phyloP scores from a whole-genome alignment of 2,329 filamentous ascomycete genomes.

The Zelopaecilomyces penicillatus region DNA sequence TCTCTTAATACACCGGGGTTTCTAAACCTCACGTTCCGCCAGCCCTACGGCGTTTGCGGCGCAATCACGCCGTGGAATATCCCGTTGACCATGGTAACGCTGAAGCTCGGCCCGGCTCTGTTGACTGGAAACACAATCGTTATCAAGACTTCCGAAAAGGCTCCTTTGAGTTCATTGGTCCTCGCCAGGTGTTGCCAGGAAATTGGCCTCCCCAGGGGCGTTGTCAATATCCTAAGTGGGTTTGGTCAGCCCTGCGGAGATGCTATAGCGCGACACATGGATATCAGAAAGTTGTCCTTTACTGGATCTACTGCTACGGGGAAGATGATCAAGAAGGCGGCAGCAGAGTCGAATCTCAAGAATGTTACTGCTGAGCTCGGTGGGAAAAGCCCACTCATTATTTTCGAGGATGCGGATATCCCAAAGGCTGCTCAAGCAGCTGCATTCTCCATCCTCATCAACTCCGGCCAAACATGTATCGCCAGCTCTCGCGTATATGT shows the following conservation, averaged over 20 bases:
- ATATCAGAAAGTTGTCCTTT: slow-evolving; percentile 67
- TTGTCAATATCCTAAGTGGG: slow-evolving; percentile 66
- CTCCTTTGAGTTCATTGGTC: background rate
- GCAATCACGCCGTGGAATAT: slow-evolving; percentile 48
- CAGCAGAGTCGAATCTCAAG: slow-evolving; percentile 55
- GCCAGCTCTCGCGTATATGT: slow-evolving; percentile 52
- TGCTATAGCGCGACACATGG: slow-evolving; percentile 57
- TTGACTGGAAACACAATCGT: slow-evolving; percentile 49
- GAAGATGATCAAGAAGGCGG: slow-evolving; percentile 63
- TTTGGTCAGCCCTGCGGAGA: slow-evolving; percentile 59
- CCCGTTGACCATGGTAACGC: slow-evolving; percentile 31
- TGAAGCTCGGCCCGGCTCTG: slow-evolving; percentile 49
- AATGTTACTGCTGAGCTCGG: slow-evolving; percentile 59
- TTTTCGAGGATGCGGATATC: slow-evolving; percentile 58
- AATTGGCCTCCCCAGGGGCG: slow-evolving; percentile 67
- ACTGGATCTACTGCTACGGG: slow-evolving; percentile 67
- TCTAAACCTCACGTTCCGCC: slow-evolving; percentile 35
- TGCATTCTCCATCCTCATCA: slow-evolving; percentile 36
- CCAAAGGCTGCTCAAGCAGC: slow-evolving; percentile 52
- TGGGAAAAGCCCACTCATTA: slow-evolving; percentile 57
- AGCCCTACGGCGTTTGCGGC: slow-evolving; percentile 35
- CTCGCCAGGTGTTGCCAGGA: slow-evolving; percentile 32
- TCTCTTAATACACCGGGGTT: slow-evolving; percentile 40
- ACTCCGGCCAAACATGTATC: slow-evolving; percentile 53
- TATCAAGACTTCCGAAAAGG: slow-evolving; percentile 39